Conservation (phyloP, 345 rosid species). For the Cardamine occulta region DNA sequence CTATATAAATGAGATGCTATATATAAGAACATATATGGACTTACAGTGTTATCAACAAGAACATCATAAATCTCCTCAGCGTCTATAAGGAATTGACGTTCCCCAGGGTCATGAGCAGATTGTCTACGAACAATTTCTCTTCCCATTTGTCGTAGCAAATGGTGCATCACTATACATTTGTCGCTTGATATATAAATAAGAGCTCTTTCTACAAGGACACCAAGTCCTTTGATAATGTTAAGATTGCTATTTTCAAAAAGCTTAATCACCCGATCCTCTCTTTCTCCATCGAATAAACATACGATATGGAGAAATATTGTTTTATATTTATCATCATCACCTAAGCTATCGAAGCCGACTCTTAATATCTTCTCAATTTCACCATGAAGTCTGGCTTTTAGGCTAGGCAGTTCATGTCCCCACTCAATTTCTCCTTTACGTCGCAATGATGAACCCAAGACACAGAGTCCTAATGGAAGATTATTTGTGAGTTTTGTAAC, state of each 20-base stretch:
- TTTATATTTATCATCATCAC: not conserved
- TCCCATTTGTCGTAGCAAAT: too few species aligned
- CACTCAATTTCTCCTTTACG: not conserved
- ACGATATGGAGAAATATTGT: slow-evolving; percentile 19
- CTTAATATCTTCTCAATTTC: slow-evolving; percentile 14
- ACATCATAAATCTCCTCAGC: too few species aligned
- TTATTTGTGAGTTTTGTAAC: not conserved
- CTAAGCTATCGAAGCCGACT: slow-evolving; percentile 11
- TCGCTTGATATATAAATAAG: not conserved
- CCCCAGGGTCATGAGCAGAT: too few species aligned
- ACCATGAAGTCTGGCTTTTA: not conserved
- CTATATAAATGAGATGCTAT: too few species aligned
- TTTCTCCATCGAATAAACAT: slow-evolving; percentile 10
- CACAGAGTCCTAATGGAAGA: slow-evolving; percentile 28
- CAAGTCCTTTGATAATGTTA: not conserved
- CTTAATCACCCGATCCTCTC: not conserved
- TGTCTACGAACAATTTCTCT: too few species aligned
- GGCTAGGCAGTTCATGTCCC: not conserved
- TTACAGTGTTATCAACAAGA: too few species aligned
- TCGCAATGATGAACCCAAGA: slow-evolving; percentile 21
- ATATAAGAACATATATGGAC: too few species aligned
- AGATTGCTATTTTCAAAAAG: not conserved
- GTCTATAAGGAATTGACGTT: too few species aligned
- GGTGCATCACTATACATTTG: slow-evolving; percentile 2
- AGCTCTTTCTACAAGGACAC: not conserved